Evolutionary conservation across 2,329 filamentous ascomycete species (phyloP).

Genomic region (Ophiostoma tasmaniense): DNA sequence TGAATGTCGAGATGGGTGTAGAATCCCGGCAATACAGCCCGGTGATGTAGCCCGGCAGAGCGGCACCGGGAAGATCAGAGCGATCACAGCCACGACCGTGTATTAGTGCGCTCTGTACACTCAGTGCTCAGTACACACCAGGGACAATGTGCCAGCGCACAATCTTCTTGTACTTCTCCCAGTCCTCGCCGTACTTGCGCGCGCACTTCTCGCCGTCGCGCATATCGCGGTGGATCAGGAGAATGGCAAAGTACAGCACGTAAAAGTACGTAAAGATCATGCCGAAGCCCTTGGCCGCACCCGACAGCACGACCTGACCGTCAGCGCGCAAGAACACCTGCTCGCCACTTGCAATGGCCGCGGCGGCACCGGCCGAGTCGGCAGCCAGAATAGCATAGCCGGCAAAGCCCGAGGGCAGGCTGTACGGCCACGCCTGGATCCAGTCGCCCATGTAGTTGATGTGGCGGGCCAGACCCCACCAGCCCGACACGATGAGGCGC

Average conservation of each 20-base stretch:
- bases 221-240: conserved; percentile 77
- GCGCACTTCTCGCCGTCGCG: conserved; percentile 87
- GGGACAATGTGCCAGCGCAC: conserved; percentile 79
- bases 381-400: conserved; percentile 65
- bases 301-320: conserved; percentile 59
- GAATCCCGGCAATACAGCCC: background rate
- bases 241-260: conserved; percentile 78
- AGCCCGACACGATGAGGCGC: conserved; percentile 73
- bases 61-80: background rate
- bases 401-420: conserved; percentile 73
- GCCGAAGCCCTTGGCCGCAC: conserved; percentile 69
- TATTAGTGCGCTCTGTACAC: background rate
- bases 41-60: background rate
- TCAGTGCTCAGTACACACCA: conserved; percentile 75
- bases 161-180: conserved; percentile 77
- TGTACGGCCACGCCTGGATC: conserved; percentile 88
- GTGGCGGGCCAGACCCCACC: conserved; percentile 88
- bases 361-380: conserved; percentile 41
- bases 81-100: background rate
- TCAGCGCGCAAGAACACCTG: conserved; percentile 43
- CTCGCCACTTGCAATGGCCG: conserved; percentile 36
- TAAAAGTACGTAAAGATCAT: conserved; percentile 93
- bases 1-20: background rate
- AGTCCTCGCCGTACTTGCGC: conserved; percentile 86
- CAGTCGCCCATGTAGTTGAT: conserved; percentile 97